A percentile compares a stretch with the other conserved stretches of the same genome.
phyloP scores from a whole-genome alignment of 371 early-diverging fungal genomes.

The Zancudomyces culisetae region DNA sequence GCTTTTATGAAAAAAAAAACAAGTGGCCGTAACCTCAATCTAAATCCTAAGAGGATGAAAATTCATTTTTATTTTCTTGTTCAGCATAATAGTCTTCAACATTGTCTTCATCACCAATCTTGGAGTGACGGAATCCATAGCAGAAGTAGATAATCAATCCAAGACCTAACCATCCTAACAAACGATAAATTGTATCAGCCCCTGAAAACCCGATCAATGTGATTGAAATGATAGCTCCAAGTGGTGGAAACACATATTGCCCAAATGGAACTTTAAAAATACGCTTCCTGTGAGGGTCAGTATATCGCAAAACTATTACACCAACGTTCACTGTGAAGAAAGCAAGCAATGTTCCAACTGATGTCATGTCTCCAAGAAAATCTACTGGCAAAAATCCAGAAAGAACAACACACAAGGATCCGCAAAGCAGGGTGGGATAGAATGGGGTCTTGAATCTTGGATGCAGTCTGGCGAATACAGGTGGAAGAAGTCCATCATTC shows the following conservation, averaged over 20 bases:
- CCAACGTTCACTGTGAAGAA: conserved; percentile 67
- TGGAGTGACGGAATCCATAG: conserved; percentile 48
- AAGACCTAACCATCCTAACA: conserved; percentile 44
- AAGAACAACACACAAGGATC: conserved; percentile 41
- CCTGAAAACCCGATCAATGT: conserved; percentile 40
- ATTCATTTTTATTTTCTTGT: no score
- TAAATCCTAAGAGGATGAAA: no score
- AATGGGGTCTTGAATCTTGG: conserved; percentile 38
- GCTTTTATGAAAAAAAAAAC: no score
- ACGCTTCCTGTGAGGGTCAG: conserved; percentile 50
- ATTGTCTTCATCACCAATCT: no score
- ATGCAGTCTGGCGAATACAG: conserved; percentile 31
- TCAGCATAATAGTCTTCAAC: no score
- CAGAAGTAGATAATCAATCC: conserved; percentile 46
- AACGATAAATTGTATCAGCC: conserved; percentile 29
- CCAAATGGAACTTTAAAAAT: conserved; percentile 63
- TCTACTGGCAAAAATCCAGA: conserved; percentile 64
- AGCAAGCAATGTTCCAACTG: conserved; percentile 65
- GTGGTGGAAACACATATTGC: conserved; percentile 33
- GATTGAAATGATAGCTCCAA: conserved; percentile 36
- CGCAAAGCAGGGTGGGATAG: conserved; percentile 43
- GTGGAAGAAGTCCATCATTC: conserved; percentile 59
- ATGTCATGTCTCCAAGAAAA: conserved; percentile 64
- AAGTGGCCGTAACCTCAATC: no score
- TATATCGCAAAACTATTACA: conserved; percentile 52